Conservation (phyloP, 2,329 filamentous ascomycete species). For the Cladosporium sp. region DNA sequence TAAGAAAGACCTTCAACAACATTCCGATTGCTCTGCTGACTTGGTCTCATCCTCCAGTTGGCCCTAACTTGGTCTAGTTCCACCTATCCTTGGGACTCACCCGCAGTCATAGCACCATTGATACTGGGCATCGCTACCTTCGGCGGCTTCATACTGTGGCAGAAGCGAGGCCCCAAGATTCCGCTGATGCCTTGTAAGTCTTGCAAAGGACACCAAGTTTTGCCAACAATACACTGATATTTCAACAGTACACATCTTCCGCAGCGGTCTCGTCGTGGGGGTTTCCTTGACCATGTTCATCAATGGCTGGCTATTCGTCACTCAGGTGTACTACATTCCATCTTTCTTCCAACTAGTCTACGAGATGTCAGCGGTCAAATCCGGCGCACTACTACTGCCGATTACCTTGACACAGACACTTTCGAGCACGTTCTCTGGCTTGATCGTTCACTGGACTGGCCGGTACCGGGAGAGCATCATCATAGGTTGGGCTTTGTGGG, state of each 20-base stretch:
- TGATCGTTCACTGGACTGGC: conserved; percentile 20
- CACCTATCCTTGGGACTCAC: conserved; percentile 54
- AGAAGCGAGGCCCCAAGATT: conserved; percentile 47
- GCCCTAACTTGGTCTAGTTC: conserved; percentile 56
- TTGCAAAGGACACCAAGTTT: neutral
- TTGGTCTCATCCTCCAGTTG: neutral
- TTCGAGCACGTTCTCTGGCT: conserved; percentile 17
- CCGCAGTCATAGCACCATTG: conserved; percentile 20
- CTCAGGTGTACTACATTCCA: conserved; percentile 47
- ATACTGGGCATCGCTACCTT: conserved; percentile 48
- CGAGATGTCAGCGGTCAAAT: conserved; percentile 18
- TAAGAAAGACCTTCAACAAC: conserved; percentile 17
- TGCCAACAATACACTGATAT: neutral
- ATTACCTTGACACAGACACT: conserved; percentile 20
- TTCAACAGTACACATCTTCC: conserved; percentile 49
- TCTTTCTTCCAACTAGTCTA: conserved; percentile 21
- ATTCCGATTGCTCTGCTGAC: too few species aligned
- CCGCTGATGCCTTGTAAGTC: conserved; percentile 44
- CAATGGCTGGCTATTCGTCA: conserved; percentile 57
- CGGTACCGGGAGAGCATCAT: conserved; percentile 38
- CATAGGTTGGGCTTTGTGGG: conserved; percentile 29
- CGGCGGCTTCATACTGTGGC: conserved; percentile 52
- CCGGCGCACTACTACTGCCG: conserved; percentile 16
- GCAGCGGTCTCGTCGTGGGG: conserved; percentile 50
- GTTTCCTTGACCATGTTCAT: conserved; percentile 47